Conservation (phyloP, 2,329 filamentous ascomycete species). For the Nothomitra cinnamomea region DNA sequence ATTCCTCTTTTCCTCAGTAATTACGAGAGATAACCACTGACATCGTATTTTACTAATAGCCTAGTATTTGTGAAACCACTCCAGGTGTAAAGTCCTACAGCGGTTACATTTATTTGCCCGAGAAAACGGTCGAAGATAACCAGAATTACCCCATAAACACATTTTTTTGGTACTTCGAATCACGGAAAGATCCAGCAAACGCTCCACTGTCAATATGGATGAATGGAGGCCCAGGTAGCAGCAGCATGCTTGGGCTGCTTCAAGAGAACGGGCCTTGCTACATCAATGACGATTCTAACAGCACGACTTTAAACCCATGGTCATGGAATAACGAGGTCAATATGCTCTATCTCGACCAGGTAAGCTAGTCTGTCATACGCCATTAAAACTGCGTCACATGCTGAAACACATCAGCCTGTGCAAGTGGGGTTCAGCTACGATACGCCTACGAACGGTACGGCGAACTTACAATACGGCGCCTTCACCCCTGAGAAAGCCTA, state of each 20-base stretch:
- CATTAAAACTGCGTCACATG: background rate
- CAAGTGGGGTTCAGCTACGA: slow-evolving; percentile 42
- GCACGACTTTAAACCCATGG: slow-evolving; percentile 36
- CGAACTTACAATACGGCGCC: slow-evolving; percentile 8
- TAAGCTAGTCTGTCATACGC: background rate
- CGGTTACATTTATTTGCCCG: slow-evolving; percentile 41
- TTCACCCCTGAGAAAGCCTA: slow-evolving; percentile 16
- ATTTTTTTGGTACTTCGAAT: slow-evolving; percentile 50
- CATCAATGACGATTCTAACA: slow-evolving; percentile 34
- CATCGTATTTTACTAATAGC: slow-evolving; percentile 14
- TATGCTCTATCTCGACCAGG: slow-evolving; percentile 53
- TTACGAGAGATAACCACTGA: background rate
- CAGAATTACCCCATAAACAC: slow-evolving; percentile 43
- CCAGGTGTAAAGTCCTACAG: slow-evolving; percentile 38
- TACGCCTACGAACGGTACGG: slow-evolving; percentile 23
- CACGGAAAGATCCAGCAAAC: slow-evolving; percentile 32
- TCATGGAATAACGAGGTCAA: slow-evolving; percentile 48
- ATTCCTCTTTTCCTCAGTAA: background rate
- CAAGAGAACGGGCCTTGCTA: slow-evolving; percentile 36
- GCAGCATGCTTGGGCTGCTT: slow-evolving; percentile 38
- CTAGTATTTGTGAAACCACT: slow-evolving; percentile 38
- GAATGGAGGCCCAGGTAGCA: slow-evolving; percentile 42
- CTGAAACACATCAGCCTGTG: slow-evolving; percentile 24
- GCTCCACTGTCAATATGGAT: slow-evolving; percentile 45
- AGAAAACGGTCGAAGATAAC: slow-evolving; percentile 24